Evolutionary conservation across 2,329 filamentous ascomycete species (phyloP).

Genomic region (Fusarium oxysporum): DNA sequence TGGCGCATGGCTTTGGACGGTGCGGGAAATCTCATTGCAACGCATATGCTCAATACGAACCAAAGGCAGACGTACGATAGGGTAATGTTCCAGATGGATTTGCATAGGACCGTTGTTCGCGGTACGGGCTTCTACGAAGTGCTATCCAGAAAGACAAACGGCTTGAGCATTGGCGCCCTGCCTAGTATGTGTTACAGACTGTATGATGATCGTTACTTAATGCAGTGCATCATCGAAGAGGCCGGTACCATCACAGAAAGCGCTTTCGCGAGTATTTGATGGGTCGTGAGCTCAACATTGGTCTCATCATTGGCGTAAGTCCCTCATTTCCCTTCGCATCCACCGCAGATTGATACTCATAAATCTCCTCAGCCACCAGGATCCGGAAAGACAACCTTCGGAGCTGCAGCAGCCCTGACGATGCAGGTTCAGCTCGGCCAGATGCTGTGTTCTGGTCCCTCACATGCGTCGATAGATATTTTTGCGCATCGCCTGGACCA

Average conservation of each 20-base stretch:
- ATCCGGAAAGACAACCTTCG: slow-evolving; percentile 27
- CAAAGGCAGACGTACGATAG: no score
- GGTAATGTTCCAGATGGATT: no score
- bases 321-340: neutral
- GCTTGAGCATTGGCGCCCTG: neutral
- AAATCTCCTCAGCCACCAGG: slow-evolving; percentile 11
- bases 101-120: neutral
- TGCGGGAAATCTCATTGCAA: neutral
- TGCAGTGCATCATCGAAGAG: slow-evolving; percentile 22
- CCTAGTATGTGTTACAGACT: neutral
- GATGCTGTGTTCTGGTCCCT: slow-evolving; percentile 15
- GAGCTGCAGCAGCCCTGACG: neutral
- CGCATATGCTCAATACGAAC: no score
- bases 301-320: slow-evolving; percentile 30
- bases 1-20: neutral
- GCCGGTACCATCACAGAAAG: neutral
- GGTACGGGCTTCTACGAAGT: neutral
- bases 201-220: neutral
- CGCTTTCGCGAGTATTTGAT: slow-evolving; percentile 25
- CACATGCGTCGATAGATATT: slow-evolving; percentile 5
- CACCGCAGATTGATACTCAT: neutral
- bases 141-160: no score
- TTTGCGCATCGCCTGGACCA: slow-evolving; percentile 12
- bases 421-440: slow-evolving; percentile 17
- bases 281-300: slow-evolving; percentile 10